Conservation (phyloP, 2,329 filamentous ascomycete genomes). For the Ceratocystis alfenasii region DNA sequence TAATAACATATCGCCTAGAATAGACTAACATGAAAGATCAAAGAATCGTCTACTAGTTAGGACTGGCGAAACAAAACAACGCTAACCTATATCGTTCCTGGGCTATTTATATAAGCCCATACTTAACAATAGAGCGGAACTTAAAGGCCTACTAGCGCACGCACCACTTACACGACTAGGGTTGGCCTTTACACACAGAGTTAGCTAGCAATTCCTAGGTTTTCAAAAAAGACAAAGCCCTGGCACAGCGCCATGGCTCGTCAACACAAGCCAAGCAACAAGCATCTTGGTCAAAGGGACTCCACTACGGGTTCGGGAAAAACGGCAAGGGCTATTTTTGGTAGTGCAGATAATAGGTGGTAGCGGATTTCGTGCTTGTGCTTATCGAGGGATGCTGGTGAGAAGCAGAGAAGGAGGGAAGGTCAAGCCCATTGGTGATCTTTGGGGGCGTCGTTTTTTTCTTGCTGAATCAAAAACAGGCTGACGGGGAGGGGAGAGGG, state of each 20-base stretch:
- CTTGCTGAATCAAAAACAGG: not conserved
- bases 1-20: too few species aligned
- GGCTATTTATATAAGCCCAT: not conserved
- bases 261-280: not conserved
- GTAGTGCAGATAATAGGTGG: not conserved
- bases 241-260: not conserved
- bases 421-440: not conserved
- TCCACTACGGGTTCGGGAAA: conserved; percentile 1
- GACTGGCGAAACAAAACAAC: too few species aligned
- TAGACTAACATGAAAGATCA: too few species aligned
- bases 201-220: not conserved
- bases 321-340: not conserved
- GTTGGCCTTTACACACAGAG: not conserved
- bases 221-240: not conserved
- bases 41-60: too few species aligned
- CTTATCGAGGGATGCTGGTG: not conserved
- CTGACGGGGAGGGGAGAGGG: not conserved
- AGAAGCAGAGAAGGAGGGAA: not conserved
- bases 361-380: not conserved
- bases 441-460: not conserved
- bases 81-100: too few species aligned
- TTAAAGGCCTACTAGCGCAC: not conserved
- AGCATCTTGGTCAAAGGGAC: not conserved
- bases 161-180: not conserved
- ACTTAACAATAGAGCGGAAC: not conserved